phyloP scores from a whole-genome alignment of 2,329 filamentous ascomycete species.

The Aspergillus texensis region DNA sequence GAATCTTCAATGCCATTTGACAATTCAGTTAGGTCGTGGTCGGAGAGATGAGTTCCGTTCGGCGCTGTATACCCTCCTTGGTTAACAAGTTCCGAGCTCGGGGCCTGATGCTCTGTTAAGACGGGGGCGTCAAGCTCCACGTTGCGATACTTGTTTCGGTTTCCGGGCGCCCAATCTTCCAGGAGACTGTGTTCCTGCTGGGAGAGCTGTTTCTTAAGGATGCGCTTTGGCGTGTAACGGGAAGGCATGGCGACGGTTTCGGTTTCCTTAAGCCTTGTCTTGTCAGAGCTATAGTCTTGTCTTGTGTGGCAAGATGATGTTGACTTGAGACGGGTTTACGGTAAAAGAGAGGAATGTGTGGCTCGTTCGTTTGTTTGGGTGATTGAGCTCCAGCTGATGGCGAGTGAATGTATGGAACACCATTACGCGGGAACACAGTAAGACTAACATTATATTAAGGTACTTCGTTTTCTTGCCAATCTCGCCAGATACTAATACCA shows the following conservation, averaged over 20 bases:
- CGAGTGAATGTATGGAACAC: background rate
- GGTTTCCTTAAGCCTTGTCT: background rate
- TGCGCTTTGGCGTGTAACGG: constrained; percentile 8
- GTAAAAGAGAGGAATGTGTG: too few species aligned
- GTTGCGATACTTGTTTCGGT: constrained; percentile 11
- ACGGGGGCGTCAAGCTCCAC: background rate
- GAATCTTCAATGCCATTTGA: constrained; percentile 18
- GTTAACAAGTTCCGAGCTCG: constrained; percentile 15
- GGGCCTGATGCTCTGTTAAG: background rate
- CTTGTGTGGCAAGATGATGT: background rate
- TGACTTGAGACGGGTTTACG: background rate
- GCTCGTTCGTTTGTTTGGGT: background rate
- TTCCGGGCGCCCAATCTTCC: constrained; percentile 21
- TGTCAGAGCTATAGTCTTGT: background rate
- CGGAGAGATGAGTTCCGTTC: constrained; percentile 24
- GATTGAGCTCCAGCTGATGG: background rate
- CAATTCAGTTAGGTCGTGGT: constrained; percentile 17
- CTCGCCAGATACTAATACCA: background rate
- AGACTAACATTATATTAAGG: background rate
- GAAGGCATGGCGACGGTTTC: constrained; percentile 4
- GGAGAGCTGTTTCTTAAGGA: constrained; percentile 16
- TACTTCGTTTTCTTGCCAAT: background rate
- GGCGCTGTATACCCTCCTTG: constrained; percentile 24
- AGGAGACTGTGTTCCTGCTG: constrained; percentile 13
- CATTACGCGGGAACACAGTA: background rate